Evolutionary conservation across 1,139 yeast species (phyloP), one percentile per base, ranked within the genome.

Genomic region (Candida glucosophila): DNA sequence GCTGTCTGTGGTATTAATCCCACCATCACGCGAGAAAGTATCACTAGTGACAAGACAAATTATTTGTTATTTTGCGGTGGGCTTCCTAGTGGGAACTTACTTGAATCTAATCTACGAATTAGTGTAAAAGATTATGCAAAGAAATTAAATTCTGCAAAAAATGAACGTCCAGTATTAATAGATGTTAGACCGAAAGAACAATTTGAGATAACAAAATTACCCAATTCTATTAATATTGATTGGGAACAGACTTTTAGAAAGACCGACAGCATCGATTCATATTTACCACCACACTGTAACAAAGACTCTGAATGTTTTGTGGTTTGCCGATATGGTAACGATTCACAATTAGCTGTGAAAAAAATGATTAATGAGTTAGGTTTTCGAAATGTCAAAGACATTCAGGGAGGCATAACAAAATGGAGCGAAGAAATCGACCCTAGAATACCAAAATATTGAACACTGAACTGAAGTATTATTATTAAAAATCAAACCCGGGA

Each of bases 131-230:
- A 69, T 5, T 69, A 65, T 32, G 24, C 40, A 1, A 15, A 28
- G 6, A 15, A 21, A 15, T 11, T 28, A 12, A 22, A 18, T n/a
- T 18, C 6, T 5, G 8, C 15, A 9, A 39, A 54, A 3, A 27
- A 39, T 2, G 24, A 36, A 3, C 23, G 31, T 0, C 37, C 41
- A 3, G 8, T 53, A 1, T 47, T 85, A 8, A 27, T 88, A 9
- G 99, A 90, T 48, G 96, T 88, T 1, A 67, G 99, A 32, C 88
- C 94, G 0, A 45, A 47, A 10, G 85, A 77, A 24, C 97, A 90
- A 45, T 90, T 61, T 40, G 66, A 61, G 3, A 78, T 90, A 15
- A 72, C 80, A 4, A 56, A 67, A 25, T 51, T 90, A 6, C 72
- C 78, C 0, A 49, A 61, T 16, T 64, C 95, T 0, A 44, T 72